Conservation (phyloP, 2,329 filamentous ascomycete genomes). For the Hypoxylon sp. region DNA sequence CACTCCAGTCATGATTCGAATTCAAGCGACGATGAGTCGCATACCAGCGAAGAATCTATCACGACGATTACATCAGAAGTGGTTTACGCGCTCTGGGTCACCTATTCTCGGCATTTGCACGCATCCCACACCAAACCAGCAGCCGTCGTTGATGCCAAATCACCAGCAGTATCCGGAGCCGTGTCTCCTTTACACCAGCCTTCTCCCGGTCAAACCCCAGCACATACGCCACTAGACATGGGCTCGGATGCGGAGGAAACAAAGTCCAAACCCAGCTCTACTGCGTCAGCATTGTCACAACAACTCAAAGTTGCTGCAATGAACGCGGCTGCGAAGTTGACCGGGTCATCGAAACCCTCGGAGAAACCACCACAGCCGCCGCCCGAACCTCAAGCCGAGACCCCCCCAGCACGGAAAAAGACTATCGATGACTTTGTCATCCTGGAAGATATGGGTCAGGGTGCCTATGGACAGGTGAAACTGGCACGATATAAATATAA, state of each 20-base stretch:
- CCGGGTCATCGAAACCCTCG: constrained; percentile 53
- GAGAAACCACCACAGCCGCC: constrained; percentile 50
- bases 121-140: constrained; percentile 67
- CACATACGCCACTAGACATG: constrained; percentile 69
- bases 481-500: constrained; percentile 86
- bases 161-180: constrained; percentile 72
- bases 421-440: constrained; percentile 91
- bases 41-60: constrained; percentile 59
- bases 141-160: constrained; percentile 68
- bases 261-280: constrained; percentile 55
- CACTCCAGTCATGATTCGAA: constrained; percentile 58
- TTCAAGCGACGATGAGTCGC: constrained; percentile 51
- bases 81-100: constrained; percentile 96
- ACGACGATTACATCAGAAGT: constrained; percentile 74
- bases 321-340: constrained; percentile 67
- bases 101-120: constrained; percentile 93
- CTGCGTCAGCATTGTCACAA: constrained; percentile 64
- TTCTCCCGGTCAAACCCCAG: constrained; percentile 78
- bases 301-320: constrained; percentile 70
- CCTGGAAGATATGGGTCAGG: constrained; percentile 97
- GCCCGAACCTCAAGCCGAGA: constrained; percentile 54
- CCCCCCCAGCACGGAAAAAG: constrained; percentile 73
- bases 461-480: constrained; percentile 97
- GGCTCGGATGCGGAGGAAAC: constrained; percentile 66
- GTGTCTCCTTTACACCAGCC: constrained; percentile 83